phyloP scores from a whole-genome alignment of 345 rosid genomes.

The Pseudoturritis turrita region DNA sequence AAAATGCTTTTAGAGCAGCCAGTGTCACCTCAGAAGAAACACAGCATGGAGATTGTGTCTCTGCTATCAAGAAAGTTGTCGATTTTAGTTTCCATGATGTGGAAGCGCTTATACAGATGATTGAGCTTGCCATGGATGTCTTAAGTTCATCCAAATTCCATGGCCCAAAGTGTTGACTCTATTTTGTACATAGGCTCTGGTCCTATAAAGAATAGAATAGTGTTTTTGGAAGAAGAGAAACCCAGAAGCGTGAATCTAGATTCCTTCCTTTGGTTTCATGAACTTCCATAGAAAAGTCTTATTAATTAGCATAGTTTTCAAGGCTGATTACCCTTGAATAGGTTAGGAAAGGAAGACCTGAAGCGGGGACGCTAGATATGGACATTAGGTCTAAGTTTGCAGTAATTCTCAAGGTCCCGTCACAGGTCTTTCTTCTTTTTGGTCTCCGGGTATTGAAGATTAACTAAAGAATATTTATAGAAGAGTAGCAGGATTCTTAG shows the following conservation, averaged over 20 bases:
- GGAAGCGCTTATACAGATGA: conserved; percentile 49
- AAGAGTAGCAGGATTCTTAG: conserved; percentile 14
- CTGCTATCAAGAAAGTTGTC: conserved; percentile 51
- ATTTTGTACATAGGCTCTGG: conserved; percentile 34
- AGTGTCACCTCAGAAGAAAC: conserved; percentile 37
- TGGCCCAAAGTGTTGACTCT: conserved; percentile 43
- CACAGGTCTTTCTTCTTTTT: conserved; percentile 25
- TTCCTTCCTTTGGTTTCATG: conserved; percentile 21
- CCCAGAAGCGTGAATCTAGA: conserved; percentile 20
- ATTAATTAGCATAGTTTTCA: conserved; percentile 18
- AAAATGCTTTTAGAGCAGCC: conserved; percentile 45
- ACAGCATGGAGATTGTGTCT: conserved; percentile 36
- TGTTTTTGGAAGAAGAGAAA: background rate
- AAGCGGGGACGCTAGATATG: conserved; percentile 8
- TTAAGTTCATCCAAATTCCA: conserved; percentile 30
- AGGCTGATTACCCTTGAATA: conserved; percentile 18
- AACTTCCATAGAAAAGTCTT: conserved; percentile 22
- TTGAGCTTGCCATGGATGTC: conserved; percentile 56
- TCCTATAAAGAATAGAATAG: conserved; percentile 28
- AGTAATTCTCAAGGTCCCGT: conserved; percentile 6
- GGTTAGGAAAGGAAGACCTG: conserved; percentile 20
- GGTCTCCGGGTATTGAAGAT: conserved; percentile 18
- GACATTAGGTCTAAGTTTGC: background rate
- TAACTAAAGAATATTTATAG: conserved; percentile 19
- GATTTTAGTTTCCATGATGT: conserved; percentile 79